Evolutionary conservation across 2,329 filamentous ascomycete genomes (phyloP).

Genomic region (Lachnellula occidentalis): DNA sequence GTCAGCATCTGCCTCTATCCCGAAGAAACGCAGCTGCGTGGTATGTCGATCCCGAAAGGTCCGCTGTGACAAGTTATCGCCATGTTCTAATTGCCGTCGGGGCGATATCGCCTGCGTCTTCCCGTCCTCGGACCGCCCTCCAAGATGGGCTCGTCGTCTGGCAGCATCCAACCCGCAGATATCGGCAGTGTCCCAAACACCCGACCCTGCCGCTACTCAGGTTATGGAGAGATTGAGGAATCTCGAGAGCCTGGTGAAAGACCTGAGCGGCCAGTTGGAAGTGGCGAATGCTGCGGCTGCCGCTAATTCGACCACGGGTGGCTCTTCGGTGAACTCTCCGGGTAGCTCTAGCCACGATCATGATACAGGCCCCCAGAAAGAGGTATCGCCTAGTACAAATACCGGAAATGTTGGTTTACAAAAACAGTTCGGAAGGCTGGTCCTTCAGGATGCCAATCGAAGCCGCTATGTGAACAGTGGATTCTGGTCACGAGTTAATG

Average conservation of each 20-base stretch:
- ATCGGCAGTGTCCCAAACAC: slow-evolving; percentile 9
- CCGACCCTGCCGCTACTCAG: slow-evolving; percentile 30
- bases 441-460: slow-evolving; percentile 38
- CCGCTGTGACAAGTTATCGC: slow-evolving; percentile 50
- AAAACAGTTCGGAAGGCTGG: slow-evolving; percentile 42
- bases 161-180: slow-evolving; percentile 15
- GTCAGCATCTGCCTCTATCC: neutral
- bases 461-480: slow-evolving; percentile 44
- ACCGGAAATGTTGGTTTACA: slow-evolving; percentile 25
- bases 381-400: neutral
- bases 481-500: slow-evolving; percentile 52
- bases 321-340: slow-evolving; percentile 27
- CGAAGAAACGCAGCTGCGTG: slow-evolving; percentile 43
- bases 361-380: slow-evolving; percentile 11
- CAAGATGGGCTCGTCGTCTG: slow-evolving; percentile 49
- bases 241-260: slow-evolving; percentile 47
- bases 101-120: slow-evolving; percentile 48
- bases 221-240: slow-evolving; percentile 45
- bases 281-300: slow-evolving; percentile 31
- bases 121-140: slow-evolving; percentile 44
- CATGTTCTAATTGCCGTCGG: slow-evolving; percentile 51
- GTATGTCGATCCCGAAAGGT: slow-evolving; percentile 51
- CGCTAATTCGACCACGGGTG: slow-evolving; percentile 17
- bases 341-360: slow-evolving; percentile 25
- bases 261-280: slow-evolving; percentile 41